phyloP scores from a whole-genome alignment of 495 filamentous ascomycete genomes.

The Hyphodiscus hymeniophilus region DNA sequence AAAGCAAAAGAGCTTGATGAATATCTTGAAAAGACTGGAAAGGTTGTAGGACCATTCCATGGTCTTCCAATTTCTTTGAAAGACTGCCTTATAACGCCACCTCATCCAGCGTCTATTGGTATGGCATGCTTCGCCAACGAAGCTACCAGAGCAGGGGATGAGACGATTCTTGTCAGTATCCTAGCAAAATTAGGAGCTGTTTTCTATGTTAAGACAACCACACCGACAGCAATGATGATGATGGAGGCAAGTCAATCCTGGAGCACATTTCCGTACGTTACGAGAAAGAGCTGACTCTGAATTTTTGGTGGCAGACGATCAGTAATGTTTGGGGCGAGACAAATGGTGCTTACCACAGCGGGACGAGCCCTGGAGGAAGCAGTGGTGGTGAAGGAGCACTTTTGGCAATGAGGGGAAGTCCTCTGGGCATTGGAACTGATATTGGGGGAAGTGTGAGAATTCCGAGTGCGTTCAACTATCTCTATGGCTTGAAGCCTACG shows the following conservation, averaged over 20 bases:
- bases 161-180: constrained; percentile 21
- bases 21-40: constrained; percentile 38
- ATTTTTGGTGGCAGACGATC: too few species aligned
- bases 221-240: constrained; percentile 53
- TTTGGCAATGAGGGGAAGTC: constrained; percentile 45
- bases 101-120: constrained; percentile 20
- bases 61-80: constrained; percentile 51
- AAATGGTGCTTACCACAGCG: constrained; percentile 41
- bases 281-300: too few species aligned
- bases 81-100: constrained; percentile 38
- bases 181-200: constrained; percentile 52
- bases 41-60: constrained; percentile 45
- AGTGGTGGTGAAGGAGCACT: constrained; percentile 58
- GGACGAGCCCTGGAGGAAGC: constrained; percentile 48
- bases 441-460: constrained; percentile 65
- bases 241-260: too few species aligned
- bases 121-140: constrained; percentile 35
- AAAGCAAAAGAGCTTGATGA: constrained; percentile 46
- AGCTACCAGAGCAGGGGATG: constrained; percentile 25
- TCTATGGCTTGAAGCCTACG: constrained; percentile 52
- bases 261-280: too few species aligned
- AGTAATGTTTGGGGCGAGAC: constrained; percentile 30
- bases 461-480: constrained; percentile 54
- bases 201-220: constrained; percentile 58
- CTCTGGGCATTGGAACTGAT: constrained; percentile 57